Evolutionary conservation across 495 filamentous ascomycete genomes (phyloP).

Genomic region (Aspergillus asperescens): DNA sequence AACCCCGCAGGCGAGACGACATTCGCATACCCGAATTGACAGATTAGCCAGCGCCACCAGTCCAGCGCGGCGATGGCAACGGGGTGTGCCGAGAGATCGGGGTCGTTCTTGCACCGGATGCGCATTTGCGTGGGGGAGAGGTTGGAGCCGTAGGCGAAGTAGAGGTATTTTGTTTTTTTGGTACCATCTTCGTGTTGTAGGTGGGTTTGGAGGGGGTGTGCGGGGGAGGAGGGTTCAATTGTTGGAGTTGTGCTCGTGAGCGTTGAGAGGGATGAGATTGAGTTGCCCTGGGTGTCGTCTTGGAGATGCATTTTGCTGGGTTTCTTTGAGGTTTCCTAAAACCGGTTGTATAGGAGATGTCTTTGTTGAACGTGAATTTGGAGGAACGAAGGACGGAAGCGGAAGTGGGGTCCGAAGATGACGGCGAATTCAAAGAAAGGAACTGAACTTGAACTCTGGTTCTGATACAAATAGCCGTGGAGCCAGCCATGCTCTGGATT

Average conservation of each 20-base stretch:
- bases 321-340: too few relatives aligned
- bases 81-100: slow-evolving; percentile 45
- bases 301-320: slow-evolving; percentile 13
- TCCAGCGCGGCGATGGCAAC: slow-evolving; percentile 43
- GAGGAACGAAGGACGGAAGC: background rate
- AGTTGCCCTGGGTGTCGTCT: background rate
- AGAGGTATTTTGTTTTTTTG: slow-evolving; percentile 31
- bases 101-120: slow-evolving; percentile 52
- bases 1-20: slow-evolving; percentile 42
- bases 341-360: background rate
- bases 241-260: background rate
- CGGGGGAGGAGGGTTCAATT: slow-evolving; percentile 20
- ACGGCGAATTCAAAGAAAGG: background rate
- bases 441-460: background rate
- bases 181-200: background rate
- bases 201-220: background rate
- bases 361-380: background rate
- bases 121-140: slow-evolving; percentile 63
- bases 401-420: background rate
- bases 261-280: background rate
- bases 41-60: slow-evolving; percentile 62
- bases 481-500: background rate
- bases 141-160: slow-evolving; percentile 74
- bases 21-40: slow-evolving; percentile 64
- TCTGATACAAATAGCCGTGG: background rate